Evolutionary conservation across 768 basidiomycete species (phyloP).

Genomic region (Amylocystis lapponica): DNA sequence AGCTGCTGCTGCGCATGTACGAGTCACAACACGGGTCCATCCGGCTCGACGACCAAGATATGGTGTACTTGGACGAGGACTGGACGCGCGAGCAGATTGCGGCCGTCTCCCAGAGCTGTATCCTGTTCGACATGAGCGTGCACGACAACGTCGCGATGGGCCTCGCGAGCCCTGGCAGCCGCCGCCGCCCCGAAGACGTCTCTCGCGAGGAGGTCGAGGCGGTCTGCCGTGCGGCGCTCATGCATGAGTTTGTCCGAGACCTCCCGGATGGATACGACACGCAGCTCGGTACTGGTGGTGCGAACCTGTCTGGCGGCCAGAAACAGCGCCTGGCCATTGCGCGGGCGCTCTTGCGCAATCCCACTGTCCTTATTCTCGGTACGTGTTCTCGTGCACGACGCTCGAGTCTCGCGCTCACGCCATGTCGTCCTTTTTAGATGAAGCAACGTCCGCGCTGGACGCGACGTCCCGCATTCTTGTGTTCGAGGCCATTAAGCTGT

Average conservation of each 20-base stretch:
- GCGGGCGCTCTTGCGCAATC: conserved; percentile 77
- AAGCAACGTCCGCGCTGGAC: conserved; percentile 82
- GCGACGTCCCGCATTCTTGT: conserved; percentile 82
- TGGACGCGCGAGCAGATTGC: conserved; percentile 71
- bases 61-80: conserved; percentile 63
- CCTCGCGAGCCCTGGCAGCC: conserved; percentile 40
- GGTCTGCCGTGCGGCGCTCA: conserved; percentile 78
- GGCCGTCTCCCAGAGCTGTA: conserved; percentile 72
- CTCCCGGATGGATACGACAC: conserved; percentile 91
- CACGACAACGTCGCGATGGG: conserved; percentile 87
- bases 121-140: conserved; percentile 74
- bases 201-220: conserved; percentile 66
- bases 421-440: too few species aligned
- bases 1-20: conserved; percentile 71
- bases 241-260: conserved; percentile 81
- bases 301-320: conserved; percentile 86
- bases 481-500: conserved; percentile 62
- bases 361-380: conserved; percentile 89
- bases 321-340: conserved; percentile 88
- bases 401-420: too few species aligned
- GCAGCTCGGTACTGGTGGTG: conserved; percentile 64
- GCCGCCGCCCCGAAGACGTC: conserved; percentile 42
- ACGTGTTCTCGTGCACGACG: too few species aligned
- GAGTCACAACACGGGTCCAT: conserved; percentile 57
- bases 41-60: conserved; percentile 74